These are phyloP conservation scores for Plasmodium cynomolgi DNA, from an alignment of 169 alveolate species.

Conservation along the genomic window DNA sequence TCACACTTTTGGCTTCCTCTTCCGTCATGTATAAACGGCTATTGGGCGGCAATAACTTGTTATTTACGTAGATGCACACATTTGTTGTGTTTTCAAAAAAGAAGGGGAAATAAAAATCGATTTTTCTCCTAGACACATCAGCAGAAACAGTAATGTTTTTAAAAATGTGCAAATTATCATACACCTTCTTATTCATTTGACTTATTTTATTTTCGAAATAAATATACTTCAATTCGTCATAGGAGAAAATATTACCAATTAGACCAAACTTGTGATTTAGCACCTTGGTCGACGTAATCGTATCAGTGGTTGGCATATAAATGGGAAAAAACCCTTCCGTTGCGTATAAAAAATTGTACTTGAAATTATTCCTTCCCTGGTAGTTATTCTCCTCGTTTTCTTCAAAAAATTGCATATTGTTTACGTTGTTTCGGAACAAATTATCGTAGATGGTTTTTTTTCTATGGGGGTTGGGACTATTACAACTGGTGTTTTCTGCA, in stretches of 20 bases:
- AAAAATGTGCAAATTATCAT: slow-evolving; percentile 63
- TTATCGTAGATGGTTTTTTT: background rate
- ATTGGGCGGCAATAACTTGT: slow-evolving; percentile 78
- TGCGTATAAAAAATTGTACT: slow-evolving; percentile 48
- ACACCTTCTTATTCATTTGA: slow-evolving; percentile 52
- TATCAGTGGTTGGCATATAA: slow-evolving; percentile 61
- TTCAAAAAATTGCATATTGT: background rate
- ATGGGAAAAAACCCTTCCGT: slow-evolving; percentile 49
- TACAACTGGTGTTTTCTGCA: background rate
- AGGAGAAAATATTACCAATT: slow-evolving; percentile 75
- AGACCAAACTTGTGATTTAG: slow-evolving; percentile 76
- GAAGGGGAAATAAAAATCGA: slow-evolving; percentile 79
- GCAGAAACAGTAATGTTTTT: slow-evolving; percentile 78
- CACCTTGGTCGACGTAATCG: slow-evolving; percentile 67
- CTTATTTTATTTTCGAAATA: slow-evolving; percentile 74
- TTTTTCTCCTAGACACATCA: slow-evolving; percentile 80
- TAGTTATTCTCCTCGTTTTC: background rate
- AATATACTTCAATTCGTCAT: slow-evolving; percentile 68
- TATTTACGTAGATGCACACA: slow-evolving; percentile 77
- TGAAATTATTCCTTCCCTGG: background rate
- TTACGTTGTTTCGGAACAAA: background rate
- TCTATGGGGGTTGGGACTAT: background rate
- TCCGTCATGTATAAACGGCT: slow-evolving; percentile 82
- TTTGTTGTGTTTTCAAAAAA: slow-evolving; percentile 82
- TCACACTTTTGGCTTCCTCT: slow-evolving; percentile 78